These are phyloP conservation scores for Mayamaea pseudoterrestris DNA, from an alignment of 108 stramenopile genomes.

Conservation along the genomic window DNA sequence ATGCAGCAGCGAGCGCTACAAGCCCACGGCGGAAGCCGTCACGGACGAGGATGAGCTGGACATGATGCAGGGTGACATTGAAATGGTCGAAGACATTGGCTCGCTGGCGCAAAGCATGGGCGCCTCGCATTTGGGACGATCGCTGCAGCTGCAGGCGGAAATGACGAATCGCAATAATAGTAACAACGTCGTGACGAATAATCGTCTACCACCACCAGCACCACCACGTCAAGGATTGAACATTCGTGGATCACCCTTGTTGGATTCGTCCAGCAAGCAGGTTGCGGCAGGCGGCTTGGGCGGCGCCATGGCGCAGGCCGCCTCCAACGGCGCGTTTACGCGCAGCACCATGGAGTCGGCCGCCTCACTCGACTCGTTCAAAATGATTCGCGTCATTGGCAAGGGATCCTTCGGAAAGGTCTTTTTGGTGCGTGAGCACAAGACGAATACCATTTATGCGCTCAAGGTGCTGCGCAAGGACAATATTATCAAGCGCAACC, in stretches of 20 bases:
- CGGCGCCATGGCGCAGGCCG: slow-evolving; percentile 55
- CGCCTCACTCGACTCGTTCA: slow-evolving; percentile 77
- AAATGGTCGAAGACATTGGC: slow-evolving; percentile 86
- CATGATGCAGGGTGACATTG: slow-evolving; percentile 52
- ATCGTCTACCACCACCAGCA: background rate
- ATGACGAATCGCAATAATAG: slow-evolving; percentile 12
- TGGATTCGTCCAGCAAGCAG: slow-evolving; percentile 2
- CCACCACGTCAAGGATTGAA: slow-evolving; percentile 10
- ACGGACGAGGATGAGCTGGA: slow-evolving; percentile 57
- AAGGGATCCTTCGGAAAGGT: slow-evolving; percentile 94
- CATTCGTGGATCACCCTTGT: slow-evolving; percentile 11
- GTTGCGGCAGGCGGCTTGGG: slow-evolving; percentile 53
- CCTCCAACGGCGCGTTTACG: slow-evolving; percentile 46
- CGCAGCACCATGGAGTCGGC: slow-evolving; percentile 47
- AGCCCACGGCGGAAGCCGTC: slow-evolving; percentile 48
- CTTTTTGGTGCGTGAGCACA: slow-evolving; percentile 74
- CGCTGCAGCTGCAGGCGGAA: slow-evolving; percentile 61
- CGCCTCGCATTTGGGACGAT: slow-evolving; percentile 70
- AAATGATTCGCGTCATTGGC: slow-evolving; percentile 84
- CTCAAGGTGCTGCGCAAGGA: slow-evolving; percentile 93
- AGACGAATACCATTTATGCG: slow-evolving; percentile 76
- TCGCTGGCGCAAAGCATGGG: slow-evolving; percentile 70
- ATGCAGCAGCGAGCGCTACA: slow-evolving; percentile 35
- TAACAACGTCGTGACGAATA: background rate
- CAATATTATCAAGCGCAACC: slow-evolving; percentile 94